Percentiles rank a stretch among this genome's conserved stretches.
Evolutionary conservation across 2,329 filamentous ascomycete genomes (phyloP).

Genomic region (Diplodia corticola): DNA sequence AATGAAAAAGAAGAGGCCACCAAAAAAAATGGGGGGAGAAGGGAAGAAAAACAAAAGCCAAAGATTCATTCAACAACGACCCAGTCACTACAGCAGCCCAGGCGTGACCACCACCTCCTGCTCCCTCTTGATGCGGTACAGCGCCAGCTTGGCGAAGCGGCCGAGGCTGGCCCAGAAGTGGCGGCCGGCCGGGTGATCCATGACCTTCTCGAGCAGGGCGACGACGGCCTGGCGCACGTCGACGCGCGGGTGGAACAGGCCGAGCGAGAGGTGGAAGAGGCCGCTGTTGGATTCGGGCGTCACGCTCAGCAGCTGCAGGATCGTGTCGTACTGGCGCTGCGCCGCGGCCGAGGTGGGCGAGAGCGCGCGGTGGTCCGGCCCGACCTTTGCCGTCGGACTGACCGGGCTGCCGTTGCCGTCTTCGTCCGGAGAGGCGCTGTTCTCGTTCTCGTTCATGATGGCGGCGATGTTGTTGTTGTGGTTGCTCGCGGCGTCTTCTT

Average conservation of each 20-base stretch:
- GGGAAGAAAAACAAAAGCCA: background rate
- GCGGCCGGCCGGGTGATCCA: slow-evolving; percentile 83
- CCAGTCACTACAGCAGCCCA: background rate
- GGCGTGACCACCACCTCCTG: background rate
- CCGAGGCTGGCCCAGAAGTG: slow-evolving; percentile 91
- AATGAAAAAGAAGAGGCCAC: background rate
- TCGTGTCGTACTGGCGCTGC: slow-evolving; percentile 41
- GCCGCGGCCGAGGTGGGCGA: background rate
- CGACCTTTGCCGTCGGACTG: slow-evolving; percentile 7
- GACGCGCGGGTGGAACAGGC: slow-evolving; percentile 84
- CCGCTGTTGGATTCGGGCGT: slow-evolving; percentile 84
- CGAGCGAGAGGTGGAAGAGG: slow-evolving; percentile 86
- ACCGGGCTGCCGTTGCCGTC: slow-evolving; percentile 24
- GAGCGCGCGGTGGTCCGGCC: background rate
- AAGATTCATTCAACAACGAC: background rate
- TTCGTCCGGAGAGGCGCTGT: background rate
- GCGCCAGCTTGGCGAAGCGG: slow-evolving; percentile 84
- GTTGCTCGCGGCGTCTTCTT: background rate
- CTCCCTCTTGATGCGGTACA: slow-evolving; percentile 73
- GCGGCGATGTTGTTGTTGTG: background rate
- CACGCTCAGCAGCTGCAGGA: slow-evolving; percentile 68
- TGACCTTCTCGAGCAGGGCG: slow-evolving; percentile 77
- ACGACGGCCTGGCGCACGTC: slow-evolving; percentile 77
- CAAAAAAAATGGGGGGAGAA: background rate
- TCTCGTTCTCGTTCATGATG: slow-evolving; percentile 24